Conservation (phyloP, 2,329 filamentous ascomycete species). For the Aspergillus phoenicis region DNA sequence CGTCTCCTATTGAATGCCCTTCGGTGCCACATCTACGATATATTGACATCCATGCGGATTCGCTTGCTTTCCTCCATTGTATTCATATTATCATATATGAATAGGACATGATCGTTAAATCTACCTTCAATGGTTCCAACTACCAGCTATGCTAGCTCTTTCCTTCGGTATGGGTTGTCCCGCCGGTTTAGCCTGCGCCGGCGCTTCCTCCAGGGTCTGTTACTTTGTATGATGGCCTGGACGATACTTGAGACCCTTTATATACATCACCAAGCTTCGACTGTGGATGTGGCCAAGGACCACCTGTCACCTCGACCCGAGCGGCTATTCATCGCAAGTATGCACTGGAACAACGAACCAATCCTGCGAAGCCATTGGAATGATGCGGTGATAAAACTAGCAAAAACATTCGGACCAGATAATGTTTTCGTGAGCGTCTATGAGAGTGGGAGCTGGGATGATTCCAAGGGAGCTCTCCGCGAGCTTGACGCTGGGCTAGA, state of each 20-base stretch:
- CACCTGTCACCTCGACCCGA: constrained; percentile 13
- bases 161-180: neutral
- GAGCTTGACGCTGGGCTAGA: constrained; percentile 60
- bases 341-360: constrained; percentile 68
- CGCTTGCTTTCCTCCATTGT: neutral
- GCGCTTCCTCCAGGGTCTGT: neutral
- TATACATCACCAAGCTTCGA: neutral
- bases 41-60: neutral
- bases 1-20: neutral
- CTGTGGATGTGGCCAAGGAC: neutral
- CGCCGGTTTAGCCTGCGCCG: neutral
- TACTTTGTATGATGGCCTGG: neutral
- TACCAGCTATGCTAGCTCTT: neutral
- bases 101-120: neutral
- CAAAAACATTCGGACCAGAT: constrained; percentile 58
- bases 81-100: neutral
- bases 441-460: constrained; percentile 70
- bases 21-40: neutral
- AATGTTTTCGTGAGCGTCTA: constrained; percentile 70
- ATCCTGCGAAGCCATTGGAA: constrained; percentile 66
- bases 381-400: constrained; percentile 60
- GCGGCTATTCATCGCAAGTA: constrained; percentile 66
- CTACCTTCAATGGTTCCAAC: neutral
- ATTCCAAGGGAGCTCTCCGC: constrained; percentile 64
- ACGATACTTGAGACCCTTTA: neutral